Evolutionary conservation across 2,329 filamentous ascomycete genomes (phyloP).

Genomic region (Alternaria consortialis): DNA sequence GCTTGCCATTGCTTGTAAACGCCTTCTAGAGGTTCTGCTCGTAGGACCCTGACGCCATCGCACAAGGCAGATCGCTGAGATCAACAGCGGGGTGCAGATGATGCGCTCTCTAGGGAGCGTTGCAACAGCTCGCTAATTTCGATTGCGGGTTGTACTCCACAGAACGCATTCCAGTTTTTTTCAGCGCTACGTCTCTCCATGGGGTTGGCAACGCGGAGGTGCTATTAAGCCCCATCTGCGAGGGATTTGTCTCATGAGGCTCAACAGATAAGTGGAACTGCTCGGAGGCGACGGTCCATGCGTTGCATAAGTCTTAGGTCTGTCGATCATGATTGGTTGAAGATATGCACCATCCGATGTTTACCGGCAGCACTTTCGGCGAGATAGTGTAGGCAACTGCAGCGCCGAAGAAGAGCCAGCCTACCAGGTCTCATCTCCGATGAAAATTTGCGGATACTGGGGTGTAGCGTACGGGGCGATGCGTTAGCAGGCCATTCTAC

Average conservation of each 20-base stretch:
- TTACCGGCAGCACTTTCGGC: conserved; percentile 31
- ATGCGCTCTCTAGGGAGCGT: not conserved
- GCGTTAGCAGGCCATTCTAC: conserved; percentile 23
- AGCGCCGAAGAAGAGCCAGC: conserved; percentile 20
- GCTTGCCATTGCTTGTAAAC: conserved; percentile 8
- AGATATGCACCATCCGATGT: conserved; percentile 10
- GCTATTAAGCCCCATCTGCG: conserved; percentile 25
- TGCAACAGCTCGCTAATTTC: not conserved
- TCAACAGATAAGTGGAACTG: conserved; percentile 35
- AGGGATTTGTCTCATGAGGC: conserved; percentile 34
- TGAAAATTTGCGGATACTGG: conserved; percentile 31
- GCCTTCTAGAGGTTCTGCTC: conserved; percentile 6
- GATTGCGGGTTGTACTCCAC: conserved; percentile 8
- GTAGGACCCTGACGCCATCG: conserved; percentile 1
- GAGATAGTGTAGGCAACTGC: conserved; percentile 15
- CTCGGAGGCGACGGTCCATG: conserved; percentile 14
- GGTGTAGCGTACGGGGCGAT: conserved; percentile 25
- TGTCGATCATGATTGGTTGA: conserved; percentile 24
- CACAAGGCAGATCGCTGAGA: conserved; percentile 3
- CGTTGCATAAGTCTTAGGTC: conserved; percentile 5
- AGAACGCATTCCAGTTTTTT: conserved; percentile 9
- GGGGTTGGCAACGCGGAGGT: conserved; percentile 35
- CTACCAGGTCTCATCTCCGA: conserved; percentile 16
- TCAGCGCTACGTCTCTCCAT: conserved; percentile 30
- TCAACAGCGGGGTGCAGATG: conserved; percentile 13